These are phyloP conservation scores for Coemansia sp. DNA, from an alignment of 192 early-diverging fungal genomes.

Conservation along the genomic window DNA sequence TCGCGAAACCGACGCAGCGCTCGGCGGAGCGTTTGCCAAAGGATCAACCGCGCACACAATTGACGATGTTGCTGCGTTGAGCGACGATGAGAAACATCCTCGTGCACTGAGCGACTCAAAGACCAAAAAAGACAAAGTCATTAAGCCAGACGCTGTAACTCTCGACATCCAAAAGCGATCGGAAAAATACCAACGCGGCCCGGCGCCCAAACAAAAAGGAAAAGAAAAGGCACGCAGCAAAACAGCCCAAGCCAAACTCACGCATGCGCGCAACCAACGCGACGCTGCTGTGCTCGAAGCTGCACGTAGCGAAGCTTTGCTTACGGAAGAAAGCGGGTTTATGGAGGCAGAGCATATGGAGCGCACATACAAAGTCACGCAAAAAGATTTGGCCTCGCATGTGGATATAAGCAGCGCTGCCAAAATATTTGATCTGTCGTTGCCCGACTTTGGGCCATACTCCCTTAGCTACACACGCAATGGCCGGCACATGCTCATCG, in stretches of 20 bases:
- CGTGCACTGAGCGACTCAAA: background rate
- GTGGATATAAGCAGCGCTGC: conserved; percentile 71
- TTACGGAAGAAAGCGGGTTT: conserved; percentile 74
- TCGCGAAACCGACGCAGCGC: background rate
- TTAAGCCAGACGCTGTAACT: conserved; percentile 12
- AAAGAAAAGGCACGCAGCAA: conserved; percentile 56
- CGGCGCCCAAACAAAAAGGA: background rate
- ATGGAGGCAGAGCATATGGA: conserved; percentile 89
- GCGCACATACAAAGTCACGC: conserved; percentile 82
- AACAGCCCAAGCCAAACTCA: conserved; percentile 68
- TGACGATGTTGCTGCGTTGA: background rate
- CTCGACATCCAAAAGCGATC: conserved; percentile 14
- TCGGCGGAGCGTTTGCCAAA: background rate
- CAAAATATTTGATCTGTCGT: conserved; percentile 81
- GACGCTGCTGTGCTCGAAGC: conserved; percentile 71
- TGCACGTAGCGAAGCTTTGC: conserved; percentile 74
- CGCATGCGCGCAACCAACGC: conserved; percentile 60
- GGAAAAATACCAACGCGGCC: conserved; percentile 42
- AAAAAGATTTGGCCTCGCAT: conserved; percentile 62
- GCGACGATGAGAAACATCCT: background rate
- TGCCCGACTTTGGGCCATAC: conserved; percentile 85
- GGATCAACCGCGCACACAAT: background rate
- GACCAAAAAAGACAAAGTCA: background rate
- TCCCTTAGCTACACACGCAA: conserved; percentile 87
- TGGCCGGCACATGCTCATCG: conserved; percentile 72